Conservation (phyloP, 2,329 filamentous ascomycete genomes). For the Fusarium pseudograminearum region DNA sequence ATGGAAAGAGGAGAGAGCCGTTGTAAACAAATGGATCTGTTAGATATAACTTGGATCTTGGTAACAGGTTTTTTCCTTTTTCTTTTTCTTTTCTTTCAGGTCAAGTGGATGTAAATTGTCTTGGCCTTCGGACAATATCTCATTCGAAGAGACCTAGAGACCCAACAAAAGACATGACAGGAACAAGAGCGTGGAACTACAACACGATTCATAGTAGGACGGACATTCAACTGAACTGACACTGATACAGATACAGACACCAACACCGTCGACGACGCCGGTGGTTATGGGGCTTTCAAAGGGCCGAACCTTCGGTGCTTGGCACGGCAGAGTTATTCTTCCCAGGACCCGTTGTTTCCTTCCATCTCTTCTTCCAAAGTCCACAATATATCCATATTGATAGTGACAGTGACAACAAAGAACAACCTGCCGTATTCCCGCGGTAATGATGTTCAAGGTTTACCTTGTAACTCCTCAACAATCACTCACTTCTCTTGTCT, state of each 20-base stretch:
- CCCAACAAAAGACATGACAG: background rate
- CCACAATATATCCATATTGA: slow-evolving; percentile 14
- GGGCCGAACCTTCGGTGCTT: slow-evolving; percentile 40
- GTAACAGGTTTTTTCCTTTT: slow-evolving; percentile 8
- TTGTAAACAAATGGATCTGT: slow-evolving; percentile 37
- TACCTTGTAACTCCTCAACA: background rate
- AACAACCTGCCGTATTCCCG: slow-evolving; percentile 1
- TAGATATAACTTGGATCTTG: background rate
- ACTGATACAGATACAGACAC: background rate
- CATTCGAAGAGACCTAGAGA: slow-evolving; percentile 6
- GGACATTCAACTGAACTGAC: background rate
- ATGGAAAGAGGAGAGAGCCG: slow-evolving; percentile 15
- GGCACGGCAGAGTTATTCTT: slow-evolving; percentile 41
- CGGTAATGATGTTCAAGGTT: background rate
- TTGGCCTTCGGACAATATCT: background rate
- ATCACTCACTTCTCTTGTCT: background rate
- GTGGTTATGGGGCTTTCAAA: slow-evolving; percentile 17
- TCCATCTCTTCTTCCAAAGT: slow-evolving; percentile 5
- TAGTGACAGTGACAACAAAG: slow-evolving; percentile 11
- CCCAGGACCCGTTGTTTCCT: slow-evolving; percentile 35
- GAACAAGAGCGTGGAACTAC: background rate
- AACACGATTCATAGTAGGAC: background rate
- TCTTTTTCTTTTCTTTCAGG: background rate
- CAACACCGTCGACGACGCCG: background rate
- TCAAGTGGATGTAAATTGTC: slow-evolving; percentile 12